Evolutionary conservation across 148 eudicot species (phyloP), one percentile per base, ranked within the genome.

Genomic region (Amaranthus hypochondriacus): DNA sequence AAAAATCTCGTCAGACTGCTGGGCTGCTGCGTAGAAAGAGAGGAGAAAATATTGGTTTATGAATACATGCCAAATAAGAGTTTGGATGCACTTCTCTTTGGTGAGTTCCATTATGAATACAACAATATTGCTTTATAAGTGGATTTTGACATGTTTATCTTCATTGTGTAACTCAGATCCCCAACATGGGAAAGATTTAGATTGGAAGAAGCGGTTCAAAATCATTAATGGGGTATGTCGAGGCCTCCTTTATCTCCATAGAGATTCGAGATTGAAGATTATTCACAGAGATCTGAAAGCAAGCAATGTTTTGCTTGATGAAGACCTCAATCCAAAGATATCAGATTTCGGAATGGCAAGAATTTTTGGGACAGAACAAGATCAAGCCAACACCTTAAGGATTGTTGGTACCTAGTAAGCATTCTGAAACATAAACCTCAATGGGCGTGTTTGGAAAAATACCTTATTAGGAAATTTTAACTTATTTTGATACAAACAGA

Each of bases 31-130:
- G 63, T 83, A 5, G 68, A 78, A 67, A 78, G 83, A 48, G 83
- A 74, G 9, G 83, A 83, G 39, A 81, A 81, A 62, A 9, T 85
- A 54, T 44, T 86, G 44, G 71, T 83, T 48, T 86, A 86, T 42
- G 86, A 81, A 62, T 83, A 80, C 76, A 75, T 83, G 84, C 83
- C 76, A 10, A 85, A 85, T 62, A 80, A 74, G 73, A 83, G 86
- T 77, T 78, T 85, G 74, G 88, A 85, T 64, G 75, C 75, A 1
- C 61, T 80, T 47, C 84, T 83, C 48, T 85, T 85, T 60, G 86
- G 88, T 85, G n/a, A 9, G 79, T 56, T 11, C 8, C 4, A 52
- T 10, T 12, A 28, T 28, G 39, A 28, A 28, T 28, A 28, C 39
- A 28, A 28, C 39, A 28, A 28, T 28, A 28, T 28, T 28, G 39